Conservation (phyloP, 2,329 filamentous ascomycete genomes). For the Fusarium burgessii region DNA sequence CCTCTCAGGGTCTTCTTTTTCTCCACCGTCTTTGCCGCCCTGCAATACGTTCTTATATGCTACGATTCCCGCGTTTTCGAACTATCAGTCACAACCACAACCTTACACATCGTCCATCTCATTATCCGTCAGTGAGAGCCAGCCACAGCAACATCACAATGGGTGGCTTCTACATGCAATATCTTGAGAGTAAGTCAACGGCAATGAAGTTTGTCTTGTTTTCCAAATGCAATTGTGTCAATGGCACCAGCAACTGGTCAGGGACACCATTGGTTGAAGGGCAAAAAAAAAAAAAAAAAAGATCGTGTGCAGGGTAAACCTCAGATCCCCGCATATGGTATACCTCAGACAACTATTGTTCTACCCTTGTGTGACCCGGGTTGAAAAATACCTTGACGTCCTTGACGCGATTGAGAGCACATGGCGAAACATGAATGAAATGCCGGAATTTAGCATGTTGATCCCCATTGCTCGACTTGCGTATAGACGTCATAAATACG, state of each 20-base stretch:
- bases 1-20: slow-evolving; percentile 17
- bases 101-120: slow-evolving; percentile 17
- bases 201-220: slow-evolving; percentile 24
- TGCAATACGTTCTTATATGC: slow-evolving; percentile 31
- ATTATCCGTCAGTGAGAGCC: slow-evolving; percentile 38
- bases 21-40: slow-evolving; percentile 28
- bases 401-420: slow-evolving; percentile 2
- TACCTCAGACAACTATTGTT: slow-evolving; percentile 10
- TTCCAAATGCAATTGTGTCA: slow-evolving; percentile 34
- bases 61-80: slow-evolving; percentile 40
- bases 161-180: slow-evolving; percentile 78
- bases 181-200: slow-evolving; percentile 76
- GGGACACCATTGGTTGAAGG: slow-evolving; percentile 5
- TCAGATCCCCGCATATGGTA: slow-evolving; percentile 29
- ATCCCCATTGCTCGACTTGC: not conserved
- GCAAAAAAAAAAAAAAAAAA: not conserved
- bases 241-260: slow-evolving; percentile 34
- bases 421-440: slow-evolving; percentile 4
- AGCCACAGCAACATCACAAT: slow-evolving; percentile 56
- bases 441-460: not conserved
- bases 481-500: not conserved
- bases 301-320: slow-evolving; percentile 17
- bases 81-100: slow-evolving; percentile 19
- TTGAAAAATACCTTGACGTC: not conserved
- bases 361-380: slow-evolving; percentile 6